These are phyloP conservation scores for Didymosphaeria variabile DNA, from an alignment of 2,329 filamentous ascomycete genomes.

Conservation along the genomic window DNA sequence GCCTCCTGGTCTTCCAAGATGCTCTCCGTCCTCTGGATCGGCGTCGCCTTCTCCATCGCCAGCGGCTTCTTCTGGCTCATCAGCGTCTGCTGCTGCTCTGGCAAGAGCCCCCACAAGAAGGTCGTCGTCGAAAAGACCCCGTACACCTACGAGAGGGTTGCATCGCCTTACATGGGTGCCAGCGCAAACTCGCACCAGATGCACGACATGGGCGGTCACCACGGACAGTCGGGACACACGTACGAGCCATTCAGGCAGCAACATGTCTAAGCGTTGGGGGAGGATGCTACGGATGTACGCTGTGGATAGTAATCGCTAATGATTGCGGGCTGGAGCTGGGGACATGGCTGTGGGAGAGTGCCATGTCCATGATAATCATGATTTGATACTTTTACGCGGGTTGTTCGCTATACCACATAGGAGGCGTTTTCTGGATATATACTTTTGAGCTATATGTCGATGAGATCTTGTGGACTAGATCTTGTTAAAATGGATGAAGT, in stretches of 20 bases:
- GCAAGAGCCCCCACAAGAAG: conserved; percentile 60
- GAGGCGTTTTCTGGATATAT: not conserved
- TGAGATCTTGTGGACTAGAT: not conserved
- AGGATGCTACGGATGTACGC: not conserved
- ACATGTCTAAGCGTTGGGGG: conserved; percentile 26
- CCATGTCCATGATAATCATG: not conserved
- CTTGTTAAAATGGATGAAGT: not conserved
- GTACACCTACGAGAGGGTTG: conserved; percentile 67
- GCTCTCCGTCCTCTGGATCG: conserved; percentile 80
- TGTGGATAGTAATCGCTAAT: conserved; percentile 6
- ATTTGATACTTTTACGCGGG: conserved; percentile 4
- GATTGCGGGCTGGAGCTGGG: not conserved
- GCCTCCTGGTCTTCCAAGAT: conserved; percentile 73
- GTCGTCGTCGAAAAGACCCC: conserved; percentile 67
- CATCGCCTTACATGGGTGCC: conserved; percentile 50
- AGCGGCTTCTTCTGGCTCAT: conserved; percentile 90
- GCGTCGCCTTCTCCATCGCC: conserved; percentile 76
- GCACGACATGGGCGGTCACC: conserved; percentile 26
- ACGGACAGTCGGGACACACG: conserved; percentile 39
- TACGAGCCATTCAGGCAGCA: conserved; percentile 56
- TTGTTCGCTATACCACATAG: conserved; percentile 4
- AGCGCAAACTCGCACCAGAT: conserved; percentile 36
- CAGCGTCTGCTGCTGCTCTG: conserved; percentile 90
- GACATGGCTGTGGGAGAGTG: not conserved
- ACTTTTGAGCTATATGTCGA: not conserved